Percentiles rank a stretch among this genome's conserved stretches.
Conservation (phyloP, 2,329 filamentous ascomycete species). For the Alternaria panax region DNA sequence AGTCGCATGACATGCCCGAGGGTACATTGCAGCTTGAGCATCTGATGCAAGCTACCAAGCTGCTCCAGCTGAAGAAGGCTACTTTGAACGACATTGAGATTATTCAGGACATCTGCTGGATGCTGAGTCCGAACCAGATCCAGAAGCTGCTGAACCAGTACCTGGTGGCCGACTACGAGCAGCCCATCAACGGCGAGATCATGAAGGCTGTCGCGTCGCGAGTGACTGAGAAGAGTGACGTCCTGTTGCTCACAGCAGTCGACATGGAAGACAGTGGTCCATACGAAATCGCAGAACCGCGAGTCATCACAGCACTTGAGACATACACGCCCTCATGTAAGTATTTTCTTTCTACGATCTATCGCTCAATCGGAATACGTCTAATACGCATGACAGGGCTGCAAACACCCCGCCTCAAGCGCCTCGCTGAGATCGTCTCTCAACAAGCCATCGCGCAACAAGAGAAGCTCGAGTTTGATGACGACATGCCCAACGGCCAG, state of each 20-base stretch:
- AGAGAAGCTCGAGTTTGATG: constrained; percentile 74
- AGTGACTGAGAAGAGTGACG: constrained; percentile 98
- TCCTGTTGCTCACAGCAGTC: constrained; percentile 88
- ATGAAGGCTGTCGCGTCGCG: constrained; percentile 99
- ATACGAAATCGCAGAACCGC: constrained; percentile 96
- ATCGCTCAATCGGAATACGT: not conserved
- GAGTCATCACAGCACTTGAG: constrained; percentile 93
- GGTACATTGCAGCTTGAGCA: constrained; percentile 97
- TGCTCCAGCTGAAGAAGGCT: constrained; percentile 97
- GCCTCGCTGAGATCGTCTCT: constrained; percentile 96
- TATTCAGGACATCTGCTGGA: constrained; percentile 99
- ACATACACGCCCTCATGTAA: constrained; percentile 98
- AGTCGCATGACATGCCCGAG: constrained; percentile 99
- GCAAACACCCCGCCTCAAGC: constrained; percentile 93
- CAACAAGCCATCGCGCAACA: constrained; percentile 96
- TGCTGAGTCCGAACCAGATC: constrained; percentile 98
- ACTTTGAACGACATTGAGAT: constrained; percentile 99
- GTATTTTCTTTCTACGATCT: constrained; percentile 45
- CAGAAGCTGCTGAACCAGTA: constrained; percentile 99
- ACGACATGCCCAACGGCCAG: constrained; percentile 19
- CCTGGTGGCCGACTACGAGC: constrained; percentile 97
- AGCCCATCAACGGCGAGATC: constrained; percentile 98
- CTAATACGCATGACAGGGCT: constrained; percentile 69
- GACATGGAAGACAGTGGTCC: constrained; percentile 99
- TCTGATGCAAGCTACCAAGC: constrained; percentile 99